Evolutionary conservation across 2,329 filamentous ascomycete genomes (phyloP), one percentile per base, ranked within the genome.

Genomic region (Alternaria atra): DNA sequence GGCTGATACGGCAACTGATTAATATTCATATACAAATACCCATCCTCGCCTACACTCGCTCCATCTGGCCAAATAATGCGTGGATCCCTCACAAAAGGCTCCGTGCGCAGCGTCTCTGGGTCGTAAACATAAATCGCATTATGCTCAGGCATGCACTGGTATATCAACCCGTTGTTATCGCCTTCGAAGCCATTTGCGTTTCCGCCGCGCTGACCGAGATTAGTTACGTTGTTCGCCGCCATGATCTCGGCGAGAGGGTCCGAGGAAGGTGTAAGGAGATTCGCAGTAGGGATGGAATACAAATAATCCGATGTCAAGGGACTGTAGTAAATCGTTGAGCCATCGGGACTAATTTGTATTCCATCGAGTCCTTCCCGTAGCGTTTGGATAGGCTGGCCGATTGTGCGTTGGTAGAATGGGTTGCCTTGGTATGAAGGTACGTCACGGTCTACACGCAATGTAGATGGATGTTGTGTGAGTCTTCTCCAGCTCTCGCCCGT

Each of bases 151-250:
- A 83, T 82, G 3, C 82, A 81, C 46, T 79, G 74, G 55, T 85
- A 86, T 37, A 85, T 77, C 42, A 82, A 67, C 0, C 79, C 80
- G 47, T 84, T 84, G 5, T 76, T 80, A 52, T 85, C 84, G 1
- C 80, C 83, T 64, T 85, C 83, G 37, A 85, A 78, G 0, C 84
- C 84, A 63, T 85, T 83, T 4, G 79, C 82, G 5, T 83, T 76
- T 2, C 83, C 83, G 44, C 83, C 84, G 20, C 78, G 80, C 27
- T 77, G 70, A 77, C 83, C 83, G 12, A 83, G 79, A 29, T 73
- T 79, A 5, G 77, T 78, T 9, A 85, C 82, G 52, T 83, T 84
- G 53, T 81, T 77, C n/a, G 77, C 77, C 7, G 84, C 81, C 1
- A 78, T 75, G 42, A 77, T 70, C 56, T 81, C 76, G 0, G 82